Evolutionary conservation across 75 land plant genomes (phyloP).

Genomic region (Larix kaempferi): DNA sequence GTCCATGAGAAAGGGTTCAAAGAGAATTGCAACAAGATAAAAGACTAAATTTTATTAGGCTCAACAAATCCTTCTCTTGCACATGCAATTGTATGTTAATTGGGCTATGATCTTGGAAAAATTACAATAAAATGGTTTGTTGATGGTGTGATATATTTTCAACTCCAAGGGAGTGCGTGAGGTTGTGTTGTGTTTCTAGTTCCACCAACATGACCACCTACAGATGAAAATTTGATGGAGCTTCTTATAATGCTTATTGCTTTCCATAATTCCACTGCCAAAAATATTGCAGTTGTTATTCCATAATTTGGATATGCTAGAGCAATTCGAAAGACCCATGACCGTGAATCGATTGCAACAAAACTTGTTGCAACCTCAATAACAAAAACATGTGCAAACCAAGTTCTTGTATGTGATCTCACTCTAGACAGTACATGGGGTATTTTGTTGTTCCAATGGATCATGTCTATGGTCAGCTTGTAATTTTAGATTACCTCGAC

Average conservation of each 20-base stretch:
- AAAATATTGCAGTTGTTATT: slow-evolving; percentile 91
- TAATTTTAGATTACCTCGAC: not conserved
- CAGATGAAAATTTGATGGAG: slow-evolving; percentile 95
- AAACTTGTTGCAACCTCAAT: slow-evolving; percentile 93
- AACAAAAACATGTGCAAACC: slow-evolving; percentile 90
- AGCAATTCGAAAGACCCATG: slow-evolving; percentile 96
- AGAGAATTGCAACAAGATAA: too few species aligned
- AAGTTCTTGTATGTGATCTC: slow-evolving; percentile 89
- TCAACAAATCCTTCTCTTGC: too few species aligned
- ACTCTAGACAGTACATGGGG: slow-evolving; percentile 96
- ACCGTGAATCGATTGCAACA: slow-evolving; percentile 95
- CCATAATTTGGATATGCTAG: slow-evolving; percentile 99
- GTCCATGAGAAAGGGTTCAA: too few species aligned
- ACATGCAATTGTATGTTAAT: slow-evolving; percentile 90
- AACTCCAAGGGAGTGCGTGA: slow-evolving; percentile 92
- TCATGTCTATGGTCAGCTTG: slow-evolving; percentile 86
- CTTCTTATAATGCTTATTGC: slow-evolving; percentile 95
- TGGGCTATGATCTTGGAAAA: slow-evolving; percentile 82
- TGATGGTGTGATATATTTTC: slow-evolving; percentile 93
- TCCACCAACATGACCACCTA: slow-evolving; percentile 95
- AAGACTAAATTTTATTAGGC: too few species aligned
- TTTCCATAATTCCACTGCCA: slow-evolving; percentile 91
- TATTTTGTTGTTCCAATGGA: slow-evolving; percentile 96
- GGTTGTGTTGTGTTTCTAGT: slow-evolving; percentile 95
- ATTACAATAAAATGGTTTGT: slow-evolving; percentile 91